Evolutionary conservation across 768 basidiomycete genomes (phyloP).

Genomic region (Tricholoma hemisulphureum): DNA sequence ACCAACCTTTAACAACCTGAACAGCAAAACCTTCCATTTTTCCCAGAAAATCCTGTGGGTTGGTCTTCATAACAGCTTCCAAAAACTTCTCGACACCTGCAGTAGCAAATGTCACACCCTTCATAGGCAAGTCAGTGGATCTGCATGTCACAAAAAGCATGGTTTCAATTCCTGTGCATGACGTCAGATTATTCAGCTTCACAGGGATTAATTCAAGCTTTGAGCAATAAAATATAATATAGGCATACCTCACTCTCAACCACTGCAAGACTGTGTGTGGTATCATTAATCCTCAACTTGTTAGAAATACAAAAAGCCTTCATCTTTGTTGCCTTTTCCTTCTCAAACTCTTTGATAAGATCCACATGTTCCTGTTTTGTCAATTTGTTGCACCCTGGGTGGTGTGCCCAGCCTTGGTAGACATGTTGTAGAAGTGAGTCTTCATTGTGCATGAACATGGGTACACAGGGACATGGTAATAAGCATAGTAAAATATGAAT

Average conservation of each 20-base stretch:
- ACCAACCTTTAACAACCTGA: conserved; percentile 10
- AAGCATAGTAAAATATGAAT: neutral
- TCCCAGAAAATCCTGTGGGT: conserved; percentile 7
- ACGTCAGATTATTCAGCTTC: neutral
- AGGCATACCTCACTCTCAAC: neutral
- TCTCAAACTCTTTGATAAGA: neutral
- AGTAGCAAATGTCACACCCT: conserved; percentile 3
- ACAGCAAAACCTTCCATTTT: conserved; percentile 13
- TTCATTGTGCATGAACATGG: neutral
- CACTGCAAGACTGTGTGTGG: neutral
- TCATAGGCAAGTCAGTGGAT: conserved; percentile 1
- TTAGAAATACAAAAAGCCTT: neutral
- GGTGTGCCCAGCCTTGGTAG: neutral
- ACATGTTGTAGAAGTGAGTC: neutral
- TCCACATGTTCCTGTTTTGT: neutral
- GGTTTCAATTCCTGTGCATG: neutral
- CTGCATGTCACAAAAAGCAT: neutral
- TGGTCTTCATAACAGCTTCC: conserved; percentile 5
- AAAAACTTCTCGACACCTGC: conserved; percentile 8
- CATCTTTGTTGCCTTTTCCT: neutral
- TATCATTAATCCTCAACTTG: neutral
- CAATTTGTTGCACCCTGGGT: neutral
- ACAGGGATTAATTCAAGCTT: neutral
- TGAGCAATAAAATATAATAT: neutral
- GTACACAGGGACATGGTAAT: neutral